Base-by-base conservation (phyloP, 2,329 filamentous ascomycete species). In the Teratosphaeria zuluensis region DNA sequence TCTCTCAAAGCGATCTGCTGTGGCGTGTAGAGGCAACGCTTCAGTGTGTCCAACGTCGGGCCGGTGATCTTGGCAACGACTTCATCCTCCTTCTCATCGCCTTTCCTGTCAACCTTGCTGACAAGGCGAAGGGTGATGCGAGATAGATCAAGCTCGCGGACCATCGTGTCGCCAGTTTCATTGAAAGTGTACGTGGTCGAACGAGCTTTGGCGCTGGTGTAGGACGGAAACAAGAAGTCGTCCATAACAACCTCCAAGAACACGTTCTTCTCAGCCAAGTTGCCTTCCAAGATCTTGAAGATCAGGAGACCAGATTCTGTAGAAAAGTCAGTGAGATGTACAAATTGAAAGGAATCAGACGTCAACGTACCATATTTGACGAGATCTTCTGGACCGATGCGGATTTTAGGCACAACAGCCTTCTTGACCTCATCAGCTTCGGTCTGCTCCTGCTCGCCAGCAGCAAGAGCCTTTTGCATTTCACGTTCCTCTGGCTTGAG, bases 71-170 rank as follows among this genome's bases (percentile, higher is more conserved):
- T 91, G 12, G 91, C 90, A 65, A 96, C 80, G 32, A 88, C 85
- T 63, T 90, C 80, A 51, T 95, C 87, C 56, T 87, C 83, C 56
- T 87, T 83, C 48, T 81, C 85, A 54, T 88, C 84, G 24, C 85
- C 84, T 62, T 86, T 85, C 67, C 83, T 84, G 64, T 95, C 88
- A 16, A 84, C 80, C 71, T 91, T 90, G 68, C 92, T 88, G 51
- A 90, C 85, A 54, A 96, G 81, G 59, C 91, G 89, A 63, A 99
- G 81, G 0, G 92, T 97, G 59, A 99, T 84, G 64, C 88, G 89
- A 2, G 94, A 99, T 67, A 96, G 92, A 64, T 99, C 95, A n/a
- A 99, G 81, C 73, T 99, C 94, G 62, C 94, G 90, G 61, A 99
- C 89, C 75, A 99, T 91, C 57, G 91, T 94, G 74, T 99, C 94